Evolutionary conservation across 2,329 filamentous ascomycete genomes (phyloP), one percentile per base, ranked within the genome.

Genomic region (Colletotrichum noveboracense): DNA sequence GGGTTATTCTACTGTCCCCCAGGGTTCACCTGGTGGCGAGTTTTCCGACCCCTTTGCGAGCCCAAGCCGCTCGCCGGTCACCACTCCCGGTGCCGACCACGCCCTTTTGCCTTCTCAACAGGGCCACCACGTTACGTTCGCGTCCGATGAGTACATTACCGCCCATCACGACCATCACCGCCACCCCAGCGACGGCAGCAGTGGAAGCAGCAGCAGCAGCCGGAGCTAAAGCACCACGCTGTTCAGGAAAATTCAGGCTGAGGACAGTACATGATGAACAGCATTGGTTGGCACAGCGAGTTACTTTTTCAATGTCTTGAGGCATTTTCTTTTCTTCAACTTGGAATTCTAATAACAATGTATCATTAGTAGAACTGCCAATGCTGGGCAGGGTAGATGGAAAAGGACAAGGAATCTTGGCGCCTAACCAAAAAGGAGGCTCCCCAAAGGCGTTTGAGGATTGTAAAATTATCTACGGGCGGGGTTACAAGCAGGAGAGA

Each of bases 11-110:
- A 52, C 43, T 28, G 43, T 69, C n/a, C 34, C 74, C 14, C 74
- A 74, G 16, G 28, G 10, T 36, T 76, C 74, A 6, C 58, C 70
- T 21, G 69, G 62, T 21, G 52, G 26, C 30, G 28, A 62, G 16
- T 32, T 76, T 70, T 21, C 34, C 43, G 74, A 76, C 26, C 74
- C 74, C 13, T 76, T 76, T 9, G 74, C 74, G 21, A 73, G 65
- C 21, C 72, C 72, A 9, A 55, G 52, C 7, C 70, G 70, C 28
- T 73, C 70, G 8, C 58, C 70, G 13, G 58, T 64, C 16, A 66
- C 48, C 13, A 30, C 43, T 16, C 48, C 70, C 2, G 32, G 70
- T 14, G 48, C 43, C 28, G 74, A 76, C 7, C 64, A 60, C 6
- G 43, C 56, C 18, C 28, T 69, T 9, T 26, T 55, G 34, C 34